Percentiles rank a stretch among this genome's conserved stretches.
These are phyloP conservation scores for Perilla frutescens DNA, from an alignment of 257 asterid species.

Conservation along the genomic window DNA sequence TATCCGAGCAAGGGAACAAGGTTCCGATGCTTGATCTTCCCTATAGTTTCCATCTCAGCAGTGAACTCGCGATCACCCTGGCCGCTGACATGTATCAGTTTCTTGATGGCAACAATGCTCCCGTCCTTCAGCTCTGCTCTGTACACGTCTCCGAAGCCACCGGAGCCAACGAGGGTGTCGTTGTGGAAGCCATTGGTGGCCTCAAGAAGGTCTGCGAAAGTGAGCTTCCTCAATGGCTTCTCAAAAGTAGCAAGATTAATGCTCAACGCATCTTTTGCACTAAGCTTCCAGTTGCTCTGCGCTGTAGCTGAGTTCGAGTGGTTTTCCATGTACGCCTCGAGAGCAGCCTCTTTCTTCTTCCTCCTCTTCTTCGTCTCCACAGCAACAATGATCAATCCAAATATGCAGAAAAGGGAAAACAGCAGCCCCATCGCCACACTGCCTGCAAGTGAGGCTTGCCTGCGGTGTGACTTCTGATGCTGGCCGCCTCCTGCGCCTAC, in stretches of 20 bases:
- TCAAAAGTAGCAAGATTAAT: background rate
- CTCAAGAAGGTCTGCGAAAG: background rate
- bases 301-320: slow-evolving; percentile 69
- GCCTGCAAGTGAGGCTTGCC: slow-evolving; percentile 78
- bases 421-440: slow-evolving; percentile 83
- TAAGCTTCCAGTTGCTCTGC: slow-evolving; percentile 7
- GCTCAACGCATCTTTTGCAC: background rate
- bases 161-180: slow-evolving; percentile 54
- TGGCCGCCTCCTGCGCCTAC: slow-evolving; percentile 35
- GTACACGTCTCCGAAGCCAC: slow-evolving; percentile 97
- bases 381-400: slow-evolving; percentile 68
- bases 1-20: slow-evolving; percentile 87
- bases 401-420: slow-evolving; percentile 76
- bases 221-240: background rate
- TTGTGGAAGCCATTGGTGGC: background rate
- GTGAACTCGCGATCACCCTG: slow-evolving; percentile 94
- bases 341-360: slow-evolving; percentile 73
- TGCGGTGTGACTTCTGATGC: slow-evolving; percentile 57
- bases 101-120: slow-evolving; percentile 83
- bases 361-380: slow-evolving; percentile 72
- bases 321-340: slow-evolving; percentile 73
- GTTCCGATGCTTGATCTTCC: slow-evolving; percentile 86
- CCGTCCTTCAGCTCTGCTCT: slow-evolving; percentile 88
- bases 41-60: slow-evolving; percentile 98
- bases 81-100: slow-evolving; percentile 79